These are phyloP conservation scores for Lojkania enalia DNA, from an alignment of 2,329 filamentous ascomycete species.

Conservation along the genomic window DNA sequence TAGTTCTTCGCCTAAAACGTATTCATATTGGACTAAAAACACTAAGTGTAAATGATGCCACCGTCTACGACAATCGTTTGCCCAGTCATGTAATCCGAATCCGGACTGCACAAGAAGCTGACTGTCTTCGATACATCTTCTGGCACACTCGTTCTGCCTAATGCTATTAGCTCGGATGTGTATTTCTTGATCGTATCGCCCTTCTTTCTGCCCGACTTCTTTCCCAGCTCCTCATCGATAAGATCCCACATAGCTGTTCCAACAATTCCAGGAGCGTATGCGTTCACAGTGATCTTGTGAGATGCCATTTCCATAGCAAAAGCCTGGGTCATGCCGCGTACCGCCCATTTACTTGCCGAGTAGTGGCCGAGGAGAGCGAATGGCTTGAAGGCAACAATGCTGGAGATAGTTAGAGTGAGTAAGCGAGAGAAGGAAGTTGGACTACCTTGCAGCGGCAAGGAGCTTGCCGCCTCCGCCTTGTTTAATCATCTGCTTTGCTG, in stretches of 20 bases:
- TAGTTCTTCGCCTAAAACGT: too few species aligned
- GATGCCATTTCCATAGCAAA: slow-evolving; percentile 68
- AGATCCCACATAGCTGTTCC: slow-evolving; percentile 70
- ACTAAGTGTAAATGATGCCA: slow-evolving; percentile 56
- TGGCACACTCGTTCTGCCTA: slow-evolving; percentile 62
- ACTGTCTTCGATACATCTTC: slow-evolving; percentile 67
- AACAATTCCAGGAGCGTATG: slow-evolving; percentile 69
- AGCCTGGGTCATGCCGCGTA: slow-evolving; percentile 66
- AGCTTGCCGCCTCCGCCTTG: slow-evolving; percentile 58
- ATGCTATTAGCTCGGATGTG: slow-evolving; percentile 56
- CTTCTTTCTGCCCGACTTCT: slow-evolving; percentile 54
- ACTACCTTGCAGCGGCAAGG: slow-evolving; percentile 53
- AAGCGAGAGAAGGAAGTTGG: not conserved
- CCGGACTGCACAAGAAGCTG: slow-evolving; percentile 62
- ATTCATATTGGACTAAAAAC: too few species aligned
- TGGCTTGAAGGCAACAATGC: slow-evolving; percentile 63
- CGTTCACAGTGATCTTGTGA: slow-evolving; percentile 68
- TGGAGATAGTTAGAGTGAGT: slow-evolving; percentile 15
- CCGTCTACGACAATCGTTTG: slow-evolving; percentile 67
- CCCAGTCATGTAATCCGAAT: slow-evolving; percentile 67
- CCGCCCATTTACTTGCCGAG: slow-evolving; percentile 67
- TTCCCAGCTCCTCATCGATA: slow-evolving; percentile 64
- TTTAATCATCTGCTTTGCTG: slow-evolving; percentile 66
- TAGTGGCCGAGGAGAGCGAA: slow-evolving; percentile 65
- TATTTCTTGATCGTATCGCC: slow-evolving; percentile 61